Base-by-base conservation (phyloP, 2,329 filamentous ascomycete species). In the Tolypocladium ophioglossoides region DNA sequence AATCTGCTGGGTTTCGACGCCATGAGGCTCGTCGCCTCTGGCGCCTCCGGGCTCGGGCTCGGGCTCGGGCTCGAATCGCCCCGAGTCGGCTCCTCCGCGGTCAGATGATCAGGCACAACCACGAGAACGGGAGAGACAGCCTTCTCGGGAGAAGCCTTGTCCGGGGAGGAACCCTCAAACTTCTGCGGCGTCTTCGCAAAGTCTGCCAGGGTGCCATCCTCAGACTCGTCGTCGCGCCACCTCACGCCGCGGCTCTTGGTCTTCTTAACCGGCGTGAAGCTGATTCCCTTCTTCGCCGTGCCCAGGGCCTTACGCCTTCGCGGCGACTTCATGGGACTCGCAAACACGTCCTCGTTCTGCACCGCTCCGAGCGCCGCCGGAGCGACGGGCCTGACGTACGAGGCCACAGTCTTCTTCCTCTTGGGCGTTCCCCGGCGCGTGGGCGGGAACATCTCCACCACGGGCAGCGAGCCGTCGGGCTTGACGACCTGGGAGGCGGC, bases 111-210 rank as follows among this genome's bases (percentile, higher is more conserved):
- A 22, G 61, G 58, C 44, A 61, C 30, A 3, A n/a, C 48, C 20
- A 14, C 48, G 24, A 11, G 32, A 16, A n/a, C n/a, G 18, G 32
- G 14, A 10, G 38, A 35, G 1, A 8, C 41, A 8, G 18, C 18
- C 38, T 50, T 18, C 20, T 49, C 48, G 5, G 47, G 37, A 16
- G 50, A 50, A n/a, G 38, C 11, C 9, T 18, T 34, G 4, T 32
- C 38, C 27, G 47, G 46, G 0, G 51, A 39, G n/a, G 70, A 62
- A 2, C 71, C 66, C 14, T 71, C 60, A 10, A 79, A 69, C 65
- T 85, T 87, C 68, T 91, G 81, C 1, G 94, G 92, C 3, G 92
- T 96, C 71, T 90, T 89, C 65, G 92, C 89, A 66, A 92, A 96
- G 66, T 97, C 94, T 12, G 88, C 91, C 54, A 97, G 74, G 1